Base-by-base conservation (phyloP, 345 rosid species). In the Eutrema yunnanense region DNA sequence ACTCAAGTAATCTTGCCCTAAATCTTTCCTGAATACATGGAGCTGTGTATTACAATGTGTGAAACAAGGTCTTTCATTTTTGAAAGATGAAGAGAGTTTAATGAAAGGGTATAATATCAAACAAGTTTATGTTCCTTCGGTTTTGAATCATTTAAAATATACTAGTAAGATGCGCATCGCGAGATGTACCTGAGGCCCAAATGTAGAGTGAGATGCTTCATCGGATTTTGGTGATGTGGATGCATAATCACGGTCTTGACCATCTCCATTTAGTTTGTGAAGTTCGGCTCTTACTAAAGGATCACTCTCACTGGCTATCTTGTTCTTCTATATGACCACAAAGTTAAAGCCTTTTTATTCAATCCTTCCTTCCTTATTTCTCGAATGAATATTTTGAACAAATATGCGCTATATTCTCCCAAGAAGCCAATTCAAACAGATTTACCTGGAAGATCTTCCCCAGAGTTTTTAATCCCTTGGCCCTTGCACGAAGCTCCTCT, bases 401-500 rank as follows among this genome's bases (percentile, higher is more conserved):
- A 41, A 33, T 54, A 50, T n/a, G n/a, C 12, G 7, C 11, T 68
- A 48, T 41, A 10, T 48, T 40, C 64, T 53, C 50, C 50, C 26
- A 53, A 42, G 29, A 69, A 30, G 61, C 7, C 3, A 46, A 42
- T 33, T 49, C 46, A 14, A 73, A 51, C 12, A 66, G 2, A 65
- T 29, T 58, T 78, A 95, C 99, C 97, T 89, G 96, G 81, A 95
- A 91, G 75, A 92, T 88, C 84, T 87, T 95, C 34, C 97, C 97
- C 37, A 95, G 86, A 72, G 96, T 85, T 83, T 95, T 95, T 83
- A 95, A 74, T 26, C 96, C 97, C 84, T 95, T 92, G 26, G 99
- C 96, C 78, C 96, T 86, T 29, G 86, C 83, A 64, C 93, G 92
- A 64, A 92, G 89, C 72, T 92, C 99, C 66, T 95, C 99, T 85